These are phyloP conservation scores for Pleurostoma richardsiae DNA, from an alignment of 2,329 filamentous ascomycete genomes.

Conservation along the genomic window DNA sequence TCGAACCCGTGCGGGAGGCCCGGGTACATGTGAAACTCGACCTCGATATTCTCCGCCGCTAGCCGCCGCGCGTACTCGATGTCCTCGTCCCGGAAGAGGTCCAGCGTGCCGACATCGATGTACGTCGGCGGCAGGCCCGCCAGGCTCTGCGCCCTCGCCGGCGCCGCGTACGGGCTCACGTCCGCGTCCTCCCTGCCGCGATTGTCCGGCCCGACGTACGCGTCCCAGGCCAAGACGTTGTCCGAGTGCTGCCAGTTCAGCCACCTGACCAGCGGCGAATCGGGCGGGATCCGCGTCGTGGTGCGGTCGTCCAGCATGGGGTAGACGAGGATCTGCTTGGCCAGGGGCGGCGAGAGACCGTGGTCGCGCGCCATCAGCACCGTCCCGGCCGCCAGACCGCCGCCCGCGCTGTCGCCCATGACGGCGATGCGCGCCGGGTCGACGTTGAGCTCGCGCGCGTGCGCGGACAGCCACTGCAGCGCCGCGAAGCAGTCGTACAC, in stretches of 20 bases:
- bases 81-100: constrained; percentile 30
- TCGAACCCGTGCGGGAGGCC: constrained; percentile 34
- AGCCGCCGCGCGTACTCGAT: constrained; percentile 24
- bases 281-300: neutral
- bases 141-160: constrained; percentile 14
- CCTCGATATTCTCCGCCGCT: constrained; percentile 21
- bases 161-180: constrained; percentile 14
- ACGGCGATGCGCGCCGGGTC: constrained; percentile 17
- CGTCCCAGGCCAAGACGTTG: constrained; percentile 1
- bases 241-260: neutral
- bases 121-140: constrained; percentile 27
- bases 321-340: constrained; percentile 26
- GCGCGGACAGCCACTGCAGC: constrained; percentile 25
- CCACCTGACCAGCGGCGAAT: constrained; percentile 1
- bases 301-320: constrained; percentile 32
- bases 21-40: constrained; percentile 34
- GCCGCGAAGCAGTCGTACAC: constrained; percentile 31
- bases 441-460: constrained; percentile 13
- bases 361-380: constrained; percentile 35
- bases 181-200: constrained; percentile 1
- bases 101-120: constrained; percentile 30
- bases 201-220: constrained; percentile 2
- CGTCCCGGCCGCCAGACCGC: constrained; percentile 13
- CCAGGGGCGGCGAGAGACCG: constrained; percentile 19
- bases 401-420: constrained; percentile 19